Percentiles rank a stretch among this genome's conserved stretches.
phyloP scores from a whole-genome alignment of 306 rosid species.

The Dryas octopetala region DNA sequence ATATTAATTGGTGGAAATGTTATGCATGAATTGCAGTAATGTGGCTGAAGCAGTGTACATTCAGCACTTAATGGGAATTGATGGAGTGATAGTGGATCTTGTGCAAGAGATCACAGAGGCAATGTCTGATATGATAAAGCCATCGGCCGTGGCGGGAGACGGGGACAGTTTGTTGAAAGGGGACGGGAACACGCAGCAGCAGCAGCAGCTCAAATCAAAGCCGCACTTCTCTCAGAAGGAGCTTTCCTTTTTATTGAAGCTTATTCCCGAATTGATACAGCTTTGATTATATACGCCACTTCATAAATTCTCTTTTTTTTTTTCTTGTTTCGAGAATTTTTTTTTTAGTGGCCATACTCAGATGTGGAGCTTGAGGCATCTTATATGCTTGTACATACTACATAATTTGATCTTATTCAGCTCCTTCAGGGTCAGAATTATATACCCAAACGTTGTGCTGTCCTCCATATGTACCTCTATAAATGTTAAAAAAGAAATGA shows the following conservation, averaged over 20 bases:
- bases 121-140: slow-evolving; percentile 55
- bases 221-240: slow-evolving; percentile 76
- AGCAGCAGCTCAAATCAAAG: slow-evolving; percentile 40
- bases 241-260: slow-evolving; percentile 75
- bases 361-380: slow-evolving; percentile 9
- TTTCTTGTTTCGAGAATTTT: too few species aligned
- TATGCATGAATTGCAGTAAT: slow-evolving; percentile 48
- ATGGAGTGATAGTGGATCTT: slow-evolving; percentile 87
- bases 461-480: not conserved
- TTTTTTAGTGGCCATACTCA: not conserved
- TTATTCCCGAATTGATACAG: slow-evolving; percentile 72
- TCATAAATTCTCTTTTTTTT: not conserved
- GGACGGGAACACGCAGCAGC: slow-evolving; percentile 7
- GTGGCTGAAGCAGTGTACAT: slow-evolving; percentile 84
- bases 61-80: slow-evolving; percentile 90
- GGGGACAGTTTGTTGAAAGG: slow-evolving; percentile 44
- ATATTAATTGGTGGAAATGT: not conserved
- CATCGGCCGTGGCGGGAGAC: slow-evolving; percentile 34
- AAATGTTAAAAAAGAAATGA: not conserved
- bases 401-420: not conserved
- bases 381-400: slow-evolving; percentile 22
- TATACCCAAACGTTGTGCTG: not conserved
- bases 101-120: slow-evolving; percentile 76
- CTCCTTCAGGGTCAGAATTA: not conserved
- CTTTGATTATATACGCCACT: slow-evolving; percentile 9